A percentile compares a stretch with the other conserved stretches of the same genome.
These are phyloP conservation scores for Proliferodiscus dingleyae DNA, from an alignment of 2,329 filamentous ascomycete genomes.

Conservation along the genomic window DNA sequence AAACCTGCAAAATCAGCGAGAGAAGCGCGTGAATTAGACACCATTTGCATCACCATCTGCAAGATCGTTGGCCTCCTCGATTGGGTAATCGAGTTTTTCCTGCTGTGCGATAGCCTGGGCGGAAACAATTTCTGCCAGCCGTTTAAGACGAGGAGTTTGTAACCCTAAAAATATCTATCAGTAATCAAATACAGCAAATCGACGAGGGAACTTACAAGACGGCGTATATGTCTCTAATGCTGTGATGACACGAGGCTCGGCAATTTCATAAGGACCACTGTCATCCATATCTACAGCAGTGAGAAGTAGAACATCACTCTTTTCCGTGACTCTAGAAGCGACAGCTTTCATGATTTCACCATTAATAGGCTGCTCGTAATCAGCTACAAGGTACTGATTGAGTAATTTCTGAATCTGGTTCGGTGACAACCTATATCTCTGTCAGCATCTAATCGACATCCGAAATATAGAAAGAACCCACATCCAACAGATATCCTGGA, in stretches of 20 bases:
- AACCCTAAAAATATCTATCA: slow-evolving; percentile 62
- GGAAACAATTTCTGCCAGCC: slow-evolving; percentile 95
- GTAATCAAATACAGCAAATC: slow-evolving; percentile 16
- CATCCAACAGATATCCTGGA: slow-evolving; percentile 99
- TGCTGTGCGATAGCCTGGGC: slow-evolving; percentile 95
- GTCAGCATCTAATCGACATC: slow-evolving; percentile 5
- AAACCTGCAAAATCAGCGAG: neutral
- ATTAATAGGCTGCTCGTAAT: slow-evolving; percentile 99
- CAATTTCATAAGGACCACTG: slow-evolving; percentile 96
- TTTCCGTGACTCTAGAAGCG: slow-evolving; percentile 92
- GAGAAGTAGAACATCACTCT: slow-evolving; percentile 91
- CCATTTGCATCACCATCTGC: slow-evolving; percentile 30
- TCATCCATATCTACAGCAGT: slow-evolving; percentile 98
- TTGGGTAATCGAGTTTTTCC: slow-evolving; percentile 66
- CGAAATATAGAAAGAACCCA: slow-evolving; percentile 45
- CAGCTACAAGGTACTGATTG: slow-evolving; percentile 96
- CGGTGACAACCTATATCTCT: slow-evolving; percentile 69
- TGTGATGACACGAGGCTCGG: slow-evolving; percentile 91
- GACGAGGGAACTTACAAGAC: slow-evolving; percentile 64
- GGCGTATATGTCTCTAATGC: slow-evolving; percentile 97
- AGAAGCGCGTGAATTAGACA: slow-evolving; percentile 17
- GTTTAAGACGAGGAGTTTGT: slow-evolving; percentile 91
- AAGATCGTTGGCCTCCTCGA: slow-evolving; percentile 45
- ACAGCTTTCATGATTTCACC: slow-evolving; percentile 99
- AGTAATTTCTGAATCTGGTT: slow-evolving; percentile 99